phyloP scores from a whole-genome alignment of 75 land plant genomes.

The Cryptomeria japonica region DNA sequence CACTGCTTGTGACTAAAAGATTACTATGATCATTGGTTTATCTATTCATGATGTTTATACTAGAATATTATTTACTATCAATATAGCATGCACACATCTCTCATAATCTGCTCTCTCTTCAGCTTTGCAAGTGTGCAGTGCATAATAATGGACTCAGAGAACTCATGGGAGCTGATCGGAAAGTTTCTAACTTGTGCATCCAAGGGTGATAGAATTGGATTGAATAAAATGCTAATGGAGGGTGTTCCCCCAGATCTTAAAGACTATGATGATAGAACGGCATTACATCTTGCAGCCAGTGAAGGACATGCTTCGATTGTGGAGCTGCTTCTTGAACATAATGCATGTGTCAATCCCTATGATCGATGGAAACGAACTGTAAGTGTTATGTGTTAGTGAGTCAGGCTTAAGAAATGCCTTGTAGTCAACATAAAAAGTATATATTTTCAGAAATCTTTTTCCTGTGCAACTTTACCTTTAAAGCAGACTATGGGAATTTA shows the following conservation, averaged over 20 bases:
- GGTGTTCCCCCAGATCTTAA: constrained; percentile 46
- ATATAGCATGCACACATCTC: not conserved
- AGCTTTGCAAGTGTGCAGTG: not conserved
- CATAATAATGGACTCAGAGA: not conserved
- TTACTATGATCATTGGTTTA: not conserved
- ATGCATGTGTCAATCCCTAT: constrained; percentile 37
- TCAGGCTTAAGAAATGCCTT: not conserved
- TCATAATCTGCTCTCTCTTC: not conserved
- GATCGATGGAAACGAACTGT: constrained; percentile 64
- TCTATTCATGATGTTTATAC: not conserved
- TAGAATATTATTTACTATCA: not conserved
- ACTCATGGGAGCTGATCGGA: constrained; percentile 26
- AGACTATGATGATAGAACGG: constrained; percentile 68
- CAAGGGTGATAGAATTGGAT: constrained; percentile 48
- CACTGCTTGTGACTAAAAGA: not conserved
- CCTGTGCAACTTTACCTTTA: not conserved
- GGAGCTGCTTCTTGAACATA: constrained; percentile 46
- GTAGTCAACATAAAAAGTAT: not conserved
- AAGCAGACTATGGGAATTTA: not conserved
- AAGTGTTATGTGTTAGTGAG: constrained; percentile 5
- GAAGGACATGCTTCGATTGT: constrained; percentile 64
- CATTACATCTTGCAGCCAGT: constrained; percentile 72
- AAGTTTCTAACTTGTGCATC: constrained; percentile 55
- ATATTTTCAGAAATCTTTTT: not conserved
- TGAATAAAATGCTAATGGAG: constrained; percentile 44